Base-by-base conservation (phyloP, 805 yeast genomes). In the Cephaloascus albidus region DNA sequence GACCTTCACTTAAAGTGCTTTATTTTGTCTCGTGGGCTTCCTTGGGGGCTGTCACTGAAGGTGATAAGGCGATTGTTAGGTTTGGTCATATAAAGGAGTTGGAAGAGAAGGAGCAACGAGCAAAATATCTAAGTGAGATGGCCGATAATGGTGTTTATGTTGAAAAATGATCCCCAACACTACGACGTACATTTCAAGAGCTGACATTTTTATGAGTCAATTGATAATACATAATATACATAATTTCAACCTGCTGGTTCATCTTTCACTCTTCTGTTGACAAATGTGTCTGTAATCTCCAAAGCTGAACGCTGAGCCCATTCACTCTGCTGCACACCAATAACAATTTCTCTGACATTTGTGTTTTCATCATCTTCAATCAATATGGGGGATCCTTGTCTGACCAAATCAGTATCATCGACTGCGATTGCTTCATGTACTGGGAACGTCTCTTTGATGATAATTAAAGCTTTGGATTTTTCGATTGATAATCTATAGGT, bases 71-170 rank as follows among this genome's bases (percentile, higher is more conserved):
- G 43, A 48, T 64, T 28, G 36, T 60, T 18, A 55, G 46, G 18
- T 63, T 63, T 45, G 65, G 65, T 39, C 46, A 54, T 20, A 53
- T 60, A 35, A 48, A 57, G 27, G 60, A 55, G 42, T 48, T 42
- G 6, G 58, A 58, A 17, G 68, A 67, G 40, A 41, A 49, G 33
- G 43, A 42, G n/a, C 56, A 65, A 45, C 56, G 70, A 43, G 52
- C 51, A 30, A 55, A 49, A 36, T 49, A 64, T 18, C 39, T 67
- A 33, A 66, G 65, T 41, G 68, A 64, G 31, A 72, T 72, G 20
- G 72, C 72, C 10, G 72, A 68, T 20, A 55, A 66, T 40, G 74
- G 72, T 3, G 52, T 65, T 15, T 66, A 61, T 37, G 40, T 66
- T 33, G 70, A 66, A 38, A 70, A 63, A 15, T 31, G 18, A 23